A percentile compares a stretch with the other conserved stretches of the same genome.
Conservation (phyloP, 345 rosid species). For the Arabidopsis thaliana region TAIR10.1 NC_003076.8:22714501-22715000, state of each 20-base stretch:
- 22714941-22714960: constrained; percentile 46
- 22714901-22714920: not conserved
- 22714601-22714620: constrained; percentile 48
- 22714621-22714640: constrained; percentile 50
- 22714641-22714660: constrained; percentile 56
- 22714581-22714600: not conserved
- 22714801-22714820: constrained; percentile 56
- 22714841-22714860: not conserved
- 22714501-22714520: constrained; percentile 38
- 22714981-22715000: constrained; percentile 62
- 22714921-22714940: constrained; percentile 11
- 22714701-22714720: constrained; percentile 42
- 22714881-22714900: not conserved
- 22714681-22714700: constrained; percentile 43
- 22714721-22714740: constrained; percentile 37
- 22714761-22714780: constrained; percentile 49
- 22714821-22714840: not conserved
- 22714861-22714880: not conserved
- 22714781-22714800: constrained; percentile 49
- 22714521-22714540: constrained; percentile 26
- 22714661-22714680: constrained; percentile 55
- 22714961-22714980: constrained; percentile 49
- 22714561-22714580: constrained; percentile 19
- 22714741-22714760: constrained; percentile 39
- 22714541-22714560: constrained; percentile 35